Evolutionary conservation across 148 eudicot species (phyloP), one percentile per base, ranked within the genome.

Genomic region (Rhododendron mucronatum): DNA sequence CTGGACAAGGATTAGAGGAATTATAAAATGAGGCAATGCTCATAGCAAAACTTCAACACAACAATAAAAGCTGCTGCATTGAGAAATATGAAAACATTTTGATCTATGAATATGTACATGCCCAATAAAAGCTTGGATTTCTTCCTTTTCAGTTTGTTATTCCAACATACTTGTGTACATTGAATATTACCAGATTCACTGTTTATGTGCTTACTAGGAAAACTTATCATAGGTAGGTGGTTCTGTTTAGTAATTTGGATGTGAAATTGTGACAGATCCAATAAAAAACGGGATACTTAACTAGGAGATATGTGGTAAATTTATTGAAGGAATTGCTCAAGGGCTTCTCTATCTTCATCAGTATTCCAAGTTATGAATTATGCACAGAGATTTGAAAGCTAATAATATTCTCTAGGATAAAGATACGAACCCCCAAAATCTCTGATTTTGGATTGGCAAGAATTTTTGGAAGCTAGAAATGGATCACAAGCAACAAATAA

Each of bases 311-410:
- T 44, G 83, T 21, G 20, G 53, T 30, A 53, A 81, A 13, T 53
- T 81, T 23, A 18, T 81, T 21, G 39, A 51, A 35, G 83, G 83
- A 55, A 81, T 81, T 53, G 83, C 67, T 30, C 67, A 55, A 81
- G 83, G 83, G 61, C 44, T 53, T 81, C 67, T 81, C 45, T 89
- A 89, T 73, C 91, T 89, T 37, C 91, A 89, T 41, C 89, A 80
- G 2, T 87, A 89, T 67, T 89, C 91, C 3, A 89, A 89, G 84
- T 73, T 89, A 83, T 74, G 37, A 67, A 83, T 89, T 11, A 89
- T 89, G 14, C 91, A 89, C 18, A 59, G 91, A n/a, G 91, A 89
- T 87, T 89, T 89, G 59, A 89, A 89, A 71, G 59, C 89, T 13
- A 87, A 89, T 85, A 89, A 89, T 18, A 86, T 89, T 57, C 78